Evolutionary conservation across 192 early-diverging fungal species (phyloP).

Genomic region (Phycomyces blakesleeanus): DNA sequence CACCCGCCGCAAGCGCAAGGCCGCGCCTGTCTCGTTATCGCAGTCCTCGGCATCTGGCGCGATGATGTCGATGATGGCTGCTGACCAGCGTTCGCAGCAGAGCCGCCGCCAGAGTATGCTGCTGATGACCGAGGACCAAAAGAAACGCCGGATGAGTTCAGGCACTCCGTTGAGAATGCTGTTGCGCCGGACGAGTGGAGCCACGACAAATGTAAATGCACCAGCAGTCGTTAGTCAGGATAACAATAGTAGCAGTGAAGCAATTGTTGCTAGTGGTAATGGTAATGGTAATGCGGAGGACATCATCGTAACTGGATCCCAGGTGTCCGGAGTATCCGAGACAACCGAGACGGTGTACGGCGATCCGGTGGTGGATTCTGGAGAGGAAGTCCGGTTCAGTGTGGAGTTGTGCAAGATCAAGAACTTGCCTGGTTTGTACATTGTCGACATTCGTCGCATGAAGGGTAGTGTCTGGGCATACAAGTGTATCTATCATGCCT

Average conservation of each 20-base stretch:
- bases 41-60: not conserved
- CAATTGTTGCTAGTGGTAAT: too few relatives aligned
- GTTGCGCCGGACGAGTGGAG: slow-evolving; percentile 20
- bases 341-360: slow-evolving; percentile 43
- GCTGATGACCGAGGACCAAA: not conserved
- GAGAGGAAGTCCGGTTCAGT: slow-evolving; percentile 82
- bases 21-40: not conserved
- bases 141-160: slow-evolving; percentile 22
- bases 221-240: too few relatives aligned
- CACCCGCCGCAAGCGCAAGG: slow-evolving; percentile 42
- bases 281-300: too few relatives aligned
- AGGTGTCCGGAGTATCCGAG: not conserved
- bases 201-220: not conserved
- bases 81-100: not conserved
- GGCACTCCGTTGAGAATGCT: slow-evolving; percentile 12
- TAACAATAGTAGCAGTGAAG: not conserved
- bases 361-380: slow-evolving; percentile 50
- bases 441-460: slow-evolving; percentile 69
- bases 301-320: not conserved
- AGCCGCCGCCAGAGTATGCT: not conserved
- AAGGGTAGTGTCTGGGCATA: slow-evolving; percentile 75
- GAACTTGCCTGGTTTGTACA: slow-evolving; percentile 76
- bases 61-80: too few relatives aligned
- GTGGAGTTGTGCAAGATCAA: slow-evolving; percentile 90
- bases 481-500: slow-evolving; percentile 70